phyloP scores from a whole-genome alignment of 345 rosid genomes.

The Euphorbia pulcherrima region DNA sequence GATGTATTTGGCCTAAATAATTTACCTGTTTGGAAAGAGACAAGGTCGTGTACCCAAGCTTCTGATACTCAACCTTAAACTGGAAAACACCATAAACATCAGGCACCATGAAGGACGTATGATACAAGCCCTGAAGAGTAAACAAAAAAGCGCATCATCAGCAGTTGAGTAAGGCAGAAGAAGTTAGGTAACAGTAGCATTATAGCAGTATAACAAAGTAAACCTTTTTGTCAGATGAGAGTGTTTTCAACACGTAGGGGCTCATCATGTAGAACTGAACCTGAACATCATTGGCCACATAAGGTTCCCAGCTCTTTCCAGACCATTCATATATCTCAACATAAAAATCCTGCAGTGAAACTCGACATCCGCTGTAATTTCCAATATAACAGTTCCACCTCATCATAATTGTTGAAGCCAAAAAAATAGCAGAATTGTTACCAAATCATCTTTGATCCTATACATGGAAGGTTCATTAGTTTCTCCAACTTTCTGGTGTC shows the following conservation, averaged over 20 bases:
- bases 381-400: neutral
- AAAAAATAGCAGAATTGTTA: slow-evolving; percentile 17
- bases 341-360: slow-evolving; percentile 43
- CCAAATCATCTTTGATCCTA: slow-evolving; percentile 62
- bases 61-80: slow-evolving; percentile 55
- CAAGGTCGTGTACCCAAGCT: slow-evolving; percentile 54
- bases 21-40: slow-evolving; percentile 69
- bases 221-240: slow-evolving; percentile 50
- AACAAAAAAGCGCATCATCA: neutral
- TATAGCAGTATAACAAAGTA: neutral
- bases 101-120: slow-evolving; percentile 54
- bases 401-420: neutral
- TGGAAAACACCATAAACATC: slow-evolving; percentile 70
- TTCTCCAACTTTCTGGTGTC: slow-evolving; percentile 48
- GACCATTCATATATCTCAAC: slow-evolving; percentile 64
- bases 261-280: slow-evolving; percentile 71
- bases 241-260: slow-evolving; percentile 52
- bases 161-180: neutral
- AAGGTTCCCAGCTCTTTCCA: slow-evolving; percentile 59
- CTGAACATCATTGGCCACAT: slow-evolving; percentile 53
- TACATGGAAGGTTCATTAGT: slow-evolving; percentile 48
- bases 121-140: slow-evolving; percentile 46
- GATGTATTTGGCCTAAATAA: too few relatives aligned
- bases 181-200: too few relatives aligned
- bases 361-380: neutral